These are phyloP conservation scores for Ophiosphaerella korrae DNA, from an alignment of 2,329 filamentous ascomycete species.

Conservation along the genomic window DNA sequence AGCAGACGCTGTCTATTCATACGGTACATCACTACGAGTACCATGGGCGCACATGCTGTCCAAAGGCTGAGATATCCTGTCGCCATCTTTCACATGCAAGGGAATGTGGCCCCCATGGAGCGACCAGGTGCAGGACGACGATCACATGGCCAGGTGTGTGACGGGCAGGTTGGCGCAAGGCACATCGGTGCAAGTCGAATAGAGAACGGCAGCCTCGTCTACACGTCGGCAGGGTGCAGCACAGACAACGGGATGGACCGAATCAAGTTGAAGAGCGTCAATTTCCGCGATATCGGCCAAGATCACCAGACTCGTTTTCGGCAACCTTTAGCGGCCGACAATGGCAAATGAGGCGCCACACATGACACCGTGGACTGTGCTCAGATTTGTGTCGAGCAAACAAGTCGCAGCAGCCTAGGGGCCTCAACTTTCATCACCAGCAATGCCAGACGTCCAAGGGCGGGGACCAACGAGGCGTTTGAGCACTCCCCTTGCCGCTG, in stretches of 20 bases:
- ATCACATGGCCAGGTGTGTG: conserved; percentile 33
- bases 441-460: no score
- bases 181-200: conserved; percentile 17
- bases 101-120: conserved; percentile 2
- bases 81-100: conserved; percentile 4
- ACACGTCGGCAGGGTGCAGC: conserved; percentile 25
- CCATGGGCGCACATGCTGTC: conserved; percentile 11
- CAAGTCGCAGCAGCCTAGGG: no score
- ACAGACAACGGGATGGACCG: conserved; percentile 34
- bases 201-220: conserved; percentile 38
- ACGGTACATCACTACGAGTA: conserved; percentile 12
- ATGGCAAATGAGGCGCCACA: conserved; percentile 21
- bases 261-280: conserved; percentile 34
- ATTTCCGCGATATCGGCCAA: conserved; percentile 35
- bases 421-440: no score
- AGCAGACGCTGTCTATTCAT: conserved; percentile 23
- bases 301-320: conserved; percentile 21
- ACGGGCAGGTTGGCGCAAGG: conserved; percentile 23
- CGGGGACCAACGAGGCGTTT: not conserved
- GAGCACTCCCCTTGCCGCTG: conserved; percentile 15
- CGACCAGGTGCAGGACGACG: conserved; percentile 14
- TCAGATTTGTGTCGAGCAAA: not conserved
- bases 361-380: conserved; percentile 25
- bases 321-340: conserved; percentile 22
- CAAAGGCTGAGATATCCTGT: conserved; percentile 24